phyloP scores from a whole-genome alignment of 2,329 filamentous ascomycete species.

The Xylaria sp. region DNA sequence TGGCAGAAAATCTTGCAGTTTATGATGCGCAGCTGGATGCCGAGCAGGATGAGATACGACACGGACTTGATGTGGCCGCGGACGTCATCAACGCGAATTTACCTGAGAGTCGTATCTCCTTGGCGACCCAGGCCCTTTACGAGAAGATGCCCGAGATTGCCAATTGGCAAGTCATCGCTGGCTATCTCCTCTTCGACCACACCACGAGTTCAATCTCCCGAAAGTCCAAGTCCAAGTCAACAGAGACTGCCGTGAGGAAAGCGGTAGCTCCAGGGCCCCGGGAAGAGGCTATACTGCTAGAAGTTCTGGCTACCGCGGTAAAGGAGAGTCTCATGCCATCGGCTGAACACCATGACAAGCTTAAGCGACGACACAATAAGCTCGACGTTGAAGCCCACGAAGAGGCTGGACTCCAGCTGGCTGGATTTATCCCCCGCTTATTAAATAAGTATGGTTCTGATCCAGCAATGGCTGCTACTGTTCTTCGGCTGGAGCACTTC shows the following conservation, averaged over 20 bases:
- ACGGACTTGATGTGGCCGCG: constrained; percentile 46
- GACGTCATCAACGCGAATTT: constrained; percentile 58
- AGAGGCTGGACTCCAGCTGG: constrained; percentile 70
- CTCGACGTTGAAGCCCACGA: constrained; percentile 69
- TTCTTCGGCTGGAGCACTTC: constrained; percentile 78
- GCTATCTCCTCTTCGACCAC: constrained; percentile 90
- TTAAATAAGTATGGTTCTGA: constrained; percentile 92
- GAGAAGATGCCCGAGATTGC: constrained; percentile 74
- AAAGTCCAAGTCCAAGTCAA: constrained; percentile 50
- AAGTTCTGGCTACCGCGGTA: constrained; percentile 78
- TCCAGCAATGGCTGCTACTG: constrained; percentile 76
- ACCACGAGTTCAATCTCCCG: constrained; percentile 57
- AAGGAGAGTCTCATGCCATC: constrained; percentile 65
- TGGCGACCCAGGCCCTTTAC: constrained; percentile 81
- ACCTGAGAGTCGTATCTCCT: constrained; percentile 74
- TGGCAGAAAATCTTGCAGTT: constrained; percentile 74
- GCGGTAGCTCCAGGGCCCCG: constrained; percentile 66
- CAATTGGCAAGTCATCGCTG: constrained; percentile 82
- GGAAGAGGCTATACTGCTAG: constrained; percentile 81
- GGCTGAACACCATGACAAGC: constrained; percentile 55
- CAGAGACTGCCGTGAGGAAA: constrained; percentile 60
- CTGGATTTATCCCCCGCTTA: constrained; percentile 73
- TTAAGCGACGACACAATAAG: constrained; percentile 52
- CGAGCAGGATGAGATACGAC: constrained; percentile 44
- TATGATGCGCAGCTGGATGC: constrained; percentile 70